Evolutionary conservation across 306 rosid species (phyloP), one percentile per base, ranked within the genome.

Genomic region (Trifolium dubium): DNA sequence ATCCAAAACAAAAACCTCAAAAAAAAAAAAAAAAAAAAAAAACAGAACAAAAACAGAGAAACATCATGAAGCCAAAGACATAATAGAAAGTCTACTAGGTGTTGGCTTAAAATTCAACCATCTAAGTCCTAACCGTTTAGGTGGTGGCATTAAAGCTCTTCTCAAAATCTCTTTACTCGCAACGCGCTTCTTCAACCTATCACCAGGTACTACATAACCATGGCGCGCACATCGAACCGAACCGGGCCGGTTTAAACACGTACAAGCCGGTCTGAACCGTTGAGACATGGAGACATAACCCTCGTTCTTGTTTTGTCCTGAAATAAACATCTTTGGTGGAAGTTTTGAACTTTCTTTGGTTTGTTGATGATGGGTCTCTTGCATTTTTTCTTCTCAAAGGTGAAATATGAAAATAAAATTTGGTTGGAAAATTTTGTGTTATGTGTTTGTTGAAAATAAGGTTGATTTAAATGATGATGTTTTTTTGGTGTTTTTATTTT

Each of bases 71-170:
- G 90, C 91, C 90, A 73, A 55, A 12, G 97, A 88, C 98, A 93
- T 93, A 75, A 69, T 87, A 49, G 96, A 91, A 30, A 93, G 96
- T 43, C 97, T 86, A 75, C 98, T 93, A 0, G 97, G 98, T 30
- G 89, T 86, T 10, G 98, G 92, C 56, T 86, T 86, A 75, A 91
- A 93, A 85, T 91, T 91, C 83, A 79, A 79, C 90, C 96, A 94
- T 69, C 98, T 83, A 65, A 91, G 89, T 29, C 75, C 82, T 5
- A 87, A 79, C 40, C 85, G 80, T 39, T 86, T 84, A 3, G 76
- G 84, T 1, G 92, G 89, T 12, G 91, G 96, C 4, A 82, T 76
- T 29, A 94, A 70, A 1, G 98, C 98, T 63, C 96, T 94, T 85
- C 89, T 84, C 72, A 91, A 30, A 0, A 89, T 80, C 85, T 86